Base-by-base conservation (phyloP, 768 basidiomycete genomes). In the Calocybe gangraenosa region DNA sequence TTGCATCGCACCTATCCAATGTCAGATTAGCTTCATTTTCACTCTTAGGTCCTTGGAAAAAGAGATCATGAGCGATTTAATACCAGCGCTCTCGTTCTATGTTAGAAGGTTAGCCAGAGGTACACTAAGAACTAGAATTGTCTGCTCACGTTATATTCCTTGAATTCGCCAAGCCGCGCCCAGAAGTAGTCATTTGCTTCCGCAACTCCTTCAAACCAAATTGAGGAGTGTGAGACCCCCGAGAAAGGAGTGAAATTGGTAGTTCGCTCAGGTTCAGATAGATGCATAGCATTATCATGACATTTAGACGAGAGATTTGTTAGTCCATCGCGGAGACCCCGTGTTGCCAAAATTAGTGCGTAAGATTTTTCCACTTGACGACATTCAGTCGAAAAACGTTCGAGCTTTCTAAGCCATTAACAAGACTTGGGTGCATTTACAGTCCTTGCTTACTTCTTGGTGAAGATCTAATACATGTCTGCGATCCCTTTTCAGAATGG, bases 111-210 rank as follows among this genome's bases (percentile, higher is more conserved):
- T 4, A 15, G 35, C 39, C 10, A 22, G 11, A 37, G 13, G 14
- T 5, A 18, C 31, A 13, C 20, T n/a, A n/a, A n/a, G n/a, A n/a
- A n/a, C n/a, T n/a, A n/a, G 13, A 18, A 15, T 30, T 23, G 21
- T 9, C 17, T 8, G 42, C 56, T 42, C 14, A 53, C 56, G 3
- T 49, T 55, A 28, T 55, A 55, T 38, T 58, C 51, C 21, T 54
- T 44, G 28, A 55, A 58, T 15, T 58, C 54, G 22, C 44, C 20
- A 17, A 58, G 33, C 1, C 54, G 48, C 13, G 47, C 54, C 18
- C 45, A 34, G 34, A 58, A 44, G 1, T 21, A 40, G n/a, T 49
- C 40, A 18, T 47, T 53, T 15, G 41, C 47, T 3, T 31, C 22
- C 32, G 54, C 54, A 2, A 53, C 42, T 6, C 28, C 22, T 17